These are phyloP conservation scores for Schizophyllum amplum DNA, from an alignment of 1,284 basidiomycete species.

Conservation along the genomic window DNA sequence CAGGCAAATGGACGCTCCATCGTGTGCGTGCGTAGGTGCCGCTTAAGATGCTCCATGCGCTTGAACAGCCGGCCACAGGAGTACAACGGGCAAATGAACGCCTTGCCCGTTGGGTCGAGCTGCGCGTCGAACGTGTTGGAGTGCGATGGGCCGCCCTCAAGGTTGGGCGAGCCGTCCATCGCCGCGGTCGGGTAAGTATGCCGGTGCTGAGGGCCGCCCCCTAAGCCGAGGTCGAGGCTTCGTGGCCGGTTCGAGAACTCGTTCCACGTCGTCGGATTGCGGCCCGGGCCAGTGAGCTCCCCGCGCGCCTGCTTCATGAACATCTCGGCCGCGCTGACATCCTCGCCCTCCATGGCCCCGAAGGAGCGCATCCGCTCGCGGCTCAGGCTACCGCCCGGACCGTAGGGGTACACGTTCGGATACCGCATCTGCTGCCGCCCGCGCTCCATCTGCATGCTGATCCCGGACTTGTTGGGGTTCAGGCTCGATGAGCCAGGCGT, in stretches of 20 bases:
- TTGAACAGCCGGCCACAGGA: slow-evolving; percentile 82
- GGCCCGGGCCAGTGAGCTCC: slow-evolving; percentile 27
- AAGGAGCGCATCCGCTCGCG: slow-evolving; percentile 1
- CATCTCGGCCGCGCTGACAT: slow-evolving; percentile 51
- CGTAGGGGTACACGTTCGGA: not conserved
- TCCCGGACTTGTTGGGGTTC: not conserved
- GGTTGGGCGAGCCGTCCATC: not conserved
- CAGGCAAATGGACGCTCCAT: slow-evolving; percentile 80
- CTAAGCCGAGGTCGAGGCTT: not conserved
- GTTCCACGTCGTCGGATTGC: slow-evolving; percentile 13
- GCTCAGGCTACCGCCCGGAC: not conserved
- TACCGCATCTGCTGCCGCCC: slow-evolving; percentile 9
- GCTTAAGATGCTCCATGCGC: slow-evolving; percentile 81
- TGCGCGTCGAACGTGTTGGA: not conserved
- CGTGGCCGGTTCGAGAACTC: slow-evolving; percentile 2
- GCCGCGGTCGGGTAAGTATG: slow-evolving; percentile 16
- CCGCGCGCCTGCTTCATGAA: slow-evolving; percentile 53
- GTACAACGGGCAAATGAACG: slow-evolving; percentile 71
- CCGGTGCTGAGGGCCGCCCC: slow-evolving; percentile 10
- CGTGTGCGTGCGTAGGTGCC: slow-evolving; percentile 86
- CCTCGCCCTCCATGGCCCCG: slow-evolving; percentile 17
- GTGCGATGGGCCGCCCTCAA: not conserved
- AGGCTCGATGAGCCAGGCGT: slow-evolving; percentile 21
- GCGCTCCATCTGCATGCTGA: slow-evolving; percentile 13
- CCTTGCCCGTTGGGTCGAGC: slow-evolving; percentile 34